phyloP scores from a whole-genome alignment of 768 basidiomycete genomes.

The Thelephora aurantiotincta region DNA sequence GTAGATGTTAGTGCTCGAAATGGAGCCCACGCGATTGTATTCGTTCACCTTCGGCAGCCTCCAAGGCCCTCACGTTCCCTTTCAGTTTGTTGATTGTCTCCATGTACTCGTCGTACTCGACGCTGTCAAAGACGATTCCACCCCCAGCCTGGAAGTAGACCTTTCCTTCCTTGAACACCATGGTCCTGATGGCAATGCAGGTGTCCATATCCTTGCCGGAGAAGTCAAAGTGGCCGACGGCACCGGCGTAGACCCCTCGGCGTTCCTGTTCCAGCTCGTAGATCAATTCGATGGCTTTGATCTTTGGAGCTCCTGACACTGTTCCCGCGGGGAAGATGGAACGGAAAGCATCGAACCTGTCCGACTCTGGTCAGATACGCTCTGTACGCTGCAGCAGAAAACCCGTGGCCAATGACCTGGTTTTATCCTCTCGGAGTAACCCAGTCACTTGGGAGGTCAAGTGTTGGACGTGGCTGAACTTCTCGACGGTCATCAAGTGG shows the following conservation, averaged over 20 bases:
- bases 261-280: conserved; percentile 77
- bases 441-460: conserved; percentile 94
- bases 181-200: conserved; percentile 96
- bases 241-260: conserved; percentile 92
- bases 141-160: conserved; percentile 94
- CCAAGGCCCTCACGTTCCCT: conserved; percentile 75
- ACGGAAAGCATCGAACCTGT: conserved; percentile 93
- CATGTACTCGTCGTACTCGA: conserved; percentile 92
- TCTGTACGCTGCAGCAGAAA: not conserved
- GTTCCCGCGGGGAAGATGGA: conserved; percentile 99
- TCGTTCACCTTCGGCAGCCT: conserved; percentile 74
- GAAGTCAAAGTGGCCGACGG: conserved; percentile 97
- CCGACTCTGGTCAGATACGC: not conserved
- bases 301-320: conserved; percentile 97
- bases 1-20: conserved; percentile 7
- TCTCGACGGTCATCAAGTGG: conserved; percentile 84
- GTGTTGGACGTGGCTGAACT: conserved; percentile 97
- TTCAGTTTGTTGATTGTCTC: conserved; percentile 94
- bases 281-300: conserved; percentile 93
- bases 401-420: conserved; percentile 36
- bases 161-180: conserved; percentile 88
- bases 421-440: conserved; percentile 62
- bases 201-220: conserved; percentile 92
- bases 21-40: not conserved
- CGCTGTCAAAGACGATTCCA: conserved; percentile 93